Evolutionary conservation across 225 moss, liverwort and hornwort genomes (phyloP).

Genomic region (Bryum argenteum): DNA sequence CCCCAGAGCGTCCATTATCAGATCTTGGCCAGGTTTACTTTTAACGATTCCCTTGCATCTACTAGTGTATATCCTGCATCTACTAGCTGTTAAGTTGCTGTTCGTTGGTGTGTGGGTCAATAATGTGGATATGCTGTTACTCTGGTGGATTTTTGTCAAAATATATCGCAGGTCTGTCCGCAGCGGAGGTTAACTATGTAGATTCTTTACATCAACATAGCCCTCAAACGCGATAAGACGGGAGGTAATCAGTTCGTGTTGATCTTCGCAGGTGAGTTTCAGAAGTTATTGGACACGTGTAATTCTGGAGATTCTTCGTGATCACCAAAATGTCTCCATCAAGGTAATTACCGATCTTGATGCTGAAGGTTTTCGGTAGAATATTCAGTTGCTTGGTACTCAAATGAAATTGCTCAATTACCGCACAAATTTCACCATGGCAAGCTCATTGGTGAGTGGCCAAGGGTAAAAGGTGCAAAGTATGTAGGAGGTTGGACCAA

Average conservation of each 20-base stretch:
- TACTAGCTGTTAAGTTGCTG: slow-evolving; percentile 22
- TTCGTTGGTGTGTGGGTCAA: slow-evolving; percentile 11
- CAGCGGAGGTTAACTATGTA: not conserved
- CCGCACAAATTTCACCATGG: too few relatives aligned
- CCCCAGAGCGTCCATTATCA: slow-evolving; percentile 93
- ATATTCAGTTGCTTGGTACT: slow-evolving; percentile 1
- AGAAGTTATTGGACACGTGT: slow-evolving; percentile 94
- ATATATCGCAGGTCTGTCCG: slow-evolving; percentile 1
- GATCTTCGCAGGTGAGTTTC: slow-evolving; percentile 77
- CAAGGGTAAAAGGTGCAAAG: too few relatives aligned
- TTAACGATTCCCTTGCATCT: slow-evolving; percentile 15
- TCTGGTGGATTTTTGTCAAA: slow-evolving; percentile 13
- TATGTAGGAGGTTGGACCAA: too few relatives aligned
- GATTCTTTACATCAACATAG: slow-evolving; percentile 9
- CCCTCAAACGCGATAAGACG: slow-evolving; percentile 9
- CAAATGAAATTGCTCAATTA: too few relatives aligned
- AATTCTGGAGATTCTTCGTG: slow-evolving; percentile 78
- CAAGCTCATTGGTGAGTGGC: too few relatives aligned
- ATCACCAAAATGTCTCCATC: slow-evolving; percentile 86
- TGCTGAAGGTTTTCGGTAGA: slow-evolving; percentile 20
- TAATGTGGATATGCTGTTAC: slow-evolving; percentile 14
- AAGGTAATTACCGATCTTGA: slow-evolving; percentile 52
- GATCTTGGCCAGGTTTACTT: slow-evolving; percentile 87
- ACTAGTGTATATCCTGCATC: slow-evolving; percentile 21
- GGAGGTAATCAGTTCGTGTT: slow-evolving; percentile 27